These are phyloP conservation scores for Candida nemodendra DNA, from an alignment of 805 yeast species.

Conservation along the genomic window DNA sequence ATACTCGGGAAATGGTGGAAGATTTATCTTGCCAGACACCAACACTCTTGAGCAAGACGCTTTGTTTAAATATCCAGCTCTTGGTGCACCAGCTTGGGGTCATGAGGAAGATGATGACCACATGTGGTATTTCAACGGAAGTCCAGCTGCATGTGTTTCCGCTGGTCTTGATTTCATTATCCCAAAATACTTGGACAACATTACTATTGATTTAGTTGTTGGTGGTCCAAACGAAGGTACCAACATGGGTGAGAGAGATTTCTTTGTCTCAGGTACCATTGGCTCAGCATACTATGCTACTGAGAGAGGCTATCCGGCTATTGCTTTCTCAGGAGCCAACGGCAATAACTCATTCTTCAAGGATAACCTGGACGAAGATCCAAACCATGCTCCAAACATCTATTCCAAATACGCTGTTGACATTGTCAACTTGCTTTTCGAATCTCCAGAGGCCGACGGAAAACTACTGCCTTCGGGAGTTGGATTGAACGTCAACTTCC, in stretches of 20 bases:
- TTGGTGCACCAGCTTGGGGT: slow-evolving; percentile 57
- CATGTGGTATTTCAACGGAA: slow-evolving; percentile 56
- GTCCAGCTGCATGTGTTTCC: slow-evolving; percentile 53
- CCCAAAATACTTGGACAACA: slow-evolving; percentile 44
- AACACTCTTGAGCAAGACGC: slow-evolving; percentile 43
- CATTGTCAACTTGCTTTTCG: slow-evolving; percentile 39
- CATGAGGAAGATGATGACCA: slow-evolving; percentile 42
- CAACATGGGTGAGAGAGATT: slow-evolving; percentile 43
- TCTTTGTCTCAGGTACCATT: slow-evolving; percentile 49
- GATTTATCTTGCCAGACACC: slow-evolving; percentile 42
- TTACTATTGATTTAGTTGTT: slow-evolving; percentile 46
- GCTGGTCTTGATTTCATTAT: slow-evolving; percentile 47
- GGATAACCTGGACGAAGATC: slow-evolving; percentile 43
- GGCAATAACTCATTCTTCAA: slow-evolving; percentile 47
- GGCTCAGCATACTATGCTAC: slow-evolving; percentile 50
- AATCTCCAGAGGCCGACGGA: slow-evolving; percentile 36
- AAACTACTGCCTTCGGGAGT: slow-evolving; percentile 42
- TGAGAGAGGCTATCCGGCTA: slow-evolving; percentile 48
- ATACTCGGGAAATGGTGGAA: slow-evolving; percentile 57
- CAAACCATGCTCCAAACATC: slow-evolving; percentile 42
- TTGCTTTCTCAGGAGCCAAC: slow-evolving; percentile 53
- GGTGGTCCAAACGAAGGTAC: slow-evolving; percentile 55
- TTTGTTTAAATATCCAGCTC: slow-evolving; percentile 45
- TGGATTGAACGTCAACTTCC: slow-evolving; percentile 51
- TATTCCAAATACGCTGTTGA: slow-evolving; percentile 41